Conservation (phyloP, 257 asterid species). For the Solanum okadae region DNA sequence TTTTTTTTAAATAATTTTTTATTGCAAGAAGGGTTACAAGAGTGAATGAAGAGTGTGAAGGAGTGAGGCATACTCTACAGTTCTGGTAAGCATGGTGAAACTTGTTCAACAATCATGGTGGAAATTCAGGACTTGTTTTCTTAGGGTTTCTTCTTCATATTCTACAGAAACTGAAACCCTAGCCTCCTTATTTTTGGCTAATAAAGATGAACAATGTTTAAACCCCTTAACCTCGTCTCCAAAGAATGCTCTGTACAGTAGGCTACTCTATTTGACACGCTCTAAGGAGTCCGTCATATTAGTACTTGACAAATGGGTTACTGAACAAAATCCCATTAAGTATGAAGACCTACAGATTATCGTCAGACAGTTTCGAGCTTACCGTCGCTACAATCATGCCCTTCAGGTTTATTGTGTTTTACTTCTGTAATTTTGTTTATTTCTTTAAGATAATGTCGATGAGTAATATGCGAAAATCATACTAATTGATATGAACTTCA, state of each 20-base stretch:
- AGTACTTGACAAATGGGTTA: not conserved
- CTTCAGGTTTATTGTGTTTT: not conserved
- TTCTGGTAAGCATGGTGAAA: not conserved
- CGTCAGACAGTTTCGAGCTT: not conserved
- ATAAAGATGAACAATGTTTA: not conserved
- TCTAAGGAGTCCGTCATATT: not conserved
- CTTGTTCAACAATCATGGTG: not conserved
- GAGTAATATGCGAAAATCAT: not conserved
- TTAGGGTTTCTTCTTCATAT: not conserved
- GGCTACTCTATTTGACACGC: not conserved
- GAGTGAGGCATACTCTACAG: not conserved
- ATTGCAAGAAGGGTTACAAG: not conserved
- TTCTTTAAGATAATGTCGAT: not conserved
- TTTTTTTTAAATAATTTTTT: not conserved
- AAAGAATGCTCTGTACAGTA: not conserved
- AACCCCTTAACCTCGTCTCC: not conserved
- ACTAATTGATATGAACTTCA: not conserved
- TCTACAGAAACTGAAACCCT: not conserved
- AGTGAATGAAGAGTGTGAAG: not conserved
- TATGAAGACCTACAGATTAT: not conserved
- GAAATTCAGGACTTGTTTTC: not conserved
- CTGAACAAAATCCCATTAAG: not conserved
- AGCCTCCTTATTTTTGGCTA: not conserved
- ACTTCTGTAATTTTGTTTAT: not conserved
- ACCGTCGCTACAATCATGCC: not conserved